Percentiles rank a stretch among this genome's conserved stretches.
These are phyloP conservation scores for Fusarium sp. DNA, from an alignment of 2,329 filamentous ascomycete genomes.

Conservation along the genomic window DNA sequence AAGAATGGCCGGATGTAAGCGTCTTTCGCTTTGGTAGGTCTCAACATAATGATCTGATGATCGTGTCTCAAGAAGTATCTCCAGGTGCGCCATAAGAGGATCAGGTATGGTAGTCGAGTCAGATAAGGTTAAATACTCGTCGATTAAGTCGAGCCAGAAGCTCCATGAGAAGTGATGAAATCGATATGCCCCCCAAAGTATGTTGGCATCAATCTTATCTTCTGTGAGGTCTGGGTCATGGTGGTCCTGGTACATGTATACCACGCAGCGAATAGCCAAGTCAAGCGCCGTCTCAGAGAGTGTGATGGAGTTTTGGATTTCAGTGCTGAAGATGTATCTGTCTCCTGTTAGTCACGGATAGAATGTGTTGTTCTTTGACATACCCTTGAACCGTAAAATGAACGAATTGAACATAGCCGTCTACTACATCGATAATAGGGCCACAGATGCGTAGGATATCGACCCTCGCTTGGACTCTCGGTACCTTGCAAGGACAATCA, in stretches of 20 bases:
- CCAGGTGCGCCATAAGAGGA: rapidly evolving
- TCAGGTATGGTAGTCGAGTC: rapidly evolving
- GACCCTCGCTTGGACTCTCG: rapidly evolving
- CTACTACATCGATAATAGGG: rapidly evolving
- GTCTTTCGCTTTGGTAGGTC: rapidly evolving
- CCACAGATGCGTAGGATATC: rapidly evolving
- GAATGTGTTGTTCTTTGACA: rapidly evolving
- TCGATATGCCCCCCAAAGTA: neutral
- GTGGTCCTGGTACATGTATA: neutral
- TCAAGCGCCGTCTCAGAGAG: rapidly evolving
- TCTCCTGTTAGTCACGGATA: rapidly evolving
- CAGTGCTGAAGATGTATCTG: rapidly evolving
- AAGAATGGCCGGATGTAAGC: rapidly evolving
- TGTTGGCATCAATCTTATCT: neutral
- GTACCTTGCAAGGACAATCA: rapidly evolving
- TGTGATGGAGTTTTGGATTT: rapidly evolving
- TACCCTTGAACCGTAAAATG: neutral
- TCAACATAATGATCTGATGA: rapidly evolving
- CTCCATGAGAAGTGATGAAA: neutral
- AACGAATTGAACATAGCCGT: neutral
- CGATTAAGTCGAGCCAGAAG: neutral
- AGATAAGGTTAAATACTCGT: rapidly evolving
- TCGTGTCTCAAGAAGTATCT: neutral
- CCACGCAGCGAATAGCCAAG: rapidly evolving
- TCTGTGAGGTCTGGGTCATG: rapidly evolving